These are phyloP conservation scores for Penicillium hesseltinei DNA, from an alignment of 2,329 filamentous ascomycete species.

Conservation along the genomic window DNA sequence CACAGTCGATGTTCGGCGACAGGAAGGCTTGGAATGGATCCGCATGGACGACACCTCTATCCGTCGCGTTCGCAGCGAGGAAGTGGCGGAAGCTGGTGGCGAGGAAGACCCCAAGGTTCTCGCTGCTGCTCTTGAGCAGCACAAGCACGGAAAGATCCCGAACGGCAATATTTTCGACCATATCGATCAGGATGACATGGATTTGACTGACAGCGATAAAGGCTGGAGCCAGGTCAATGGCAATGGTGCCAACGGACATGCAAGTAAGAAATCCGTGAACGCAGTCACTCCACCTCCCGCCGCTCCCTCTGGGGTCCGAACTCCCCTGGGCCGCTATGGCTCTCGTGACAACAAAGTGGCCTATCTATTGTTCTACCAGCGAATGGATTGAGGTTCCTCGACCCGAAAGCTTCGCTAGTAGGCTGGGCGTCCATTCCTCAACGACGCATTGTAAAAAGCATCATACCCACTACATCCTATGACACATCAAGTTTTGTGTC, in stretches of 20 bases:
- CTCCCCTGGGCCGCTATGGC: slow-evolving; percentile 55
- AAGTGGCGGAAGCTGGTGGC: slow-evolving; percentile 80
- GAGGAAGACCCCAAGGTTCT: slow-evolving; percentile 75
- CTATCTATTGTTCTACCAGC: slow-evolving; percentile 94
- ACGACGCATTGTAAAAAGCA: slow-evolving; percentile 8
- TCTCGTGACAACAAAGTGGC: slow-evolving; percentile 94
- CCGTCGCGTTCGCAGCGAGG: slow-evolving; percentile 77
- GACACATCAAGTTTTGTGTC: slow-evolving; percentile 3
- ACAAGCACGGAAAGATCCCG: slow-evolving; percentile 53
- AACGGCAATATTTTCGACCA: slow-evolving; percentile 73
- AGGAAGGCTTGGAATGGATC: slow-evolving; percentile 95
- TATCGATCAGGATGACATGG: slow-evolving; percentile 62
- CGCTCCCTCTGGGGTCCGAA: slow-evolving; percentile 58
- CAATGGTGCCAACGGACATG: slow-evolving; percentile 39
- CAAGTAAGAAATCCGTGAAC: slow-evolving; percentile 74
- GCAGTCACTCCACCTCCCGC: slow-evolving; percentile 54
- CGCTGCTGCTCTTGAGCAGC: slow-evolving; percentile 63
- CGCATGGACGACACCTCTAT: slow-evolving; percentile 93
- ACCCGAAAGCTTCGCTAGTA: not conserved
- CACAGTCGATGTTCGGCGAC: slow-evolving; percentile 91
- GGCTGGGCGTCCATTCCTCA: not conserved
- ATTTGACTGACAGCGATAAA: slow-evolving; percentile 62
- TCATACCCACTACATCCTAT: slow-evolving; percentile 10
- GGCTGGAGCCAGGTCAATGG: slow-evolving; percentile 86
- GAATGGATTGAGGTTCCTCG: slow-evolving; percentile 48